Evolutionary conservation across 352 stramenopile species (phyloP).

Genomic region (Aphanomyces euteiches): DNA sequence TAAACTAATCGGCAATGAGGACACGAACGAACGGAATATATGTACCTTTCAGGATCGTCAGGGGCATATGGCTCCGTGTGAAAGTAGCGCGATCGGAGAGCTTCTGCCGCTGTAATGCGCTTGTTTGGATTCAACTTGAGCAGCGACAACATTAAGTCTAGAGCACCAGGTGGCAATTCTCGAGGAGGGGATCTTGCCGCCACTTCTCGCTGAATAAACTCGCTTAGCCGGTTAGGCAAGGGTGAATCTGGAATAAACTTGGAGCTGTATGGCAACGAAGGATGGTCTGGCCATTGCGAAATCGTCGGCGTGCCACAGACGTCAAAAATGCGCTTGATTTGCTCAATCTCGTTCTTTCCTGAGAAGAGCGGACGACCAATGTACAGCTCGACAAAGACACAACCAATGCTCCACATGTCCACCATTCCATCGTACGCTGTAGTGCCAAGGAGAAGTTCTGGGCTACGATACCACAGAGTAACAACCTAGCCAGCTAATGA

Average conservation of each 20-base stretch:
- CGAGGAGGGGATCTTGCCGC: constrained; percentile 49
- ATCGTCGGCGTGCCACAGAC: constrained; percentile 80
- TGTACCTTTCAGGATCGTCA: constrained; percentile 28
- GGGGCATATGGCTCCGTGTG: constrained; percentile 49
- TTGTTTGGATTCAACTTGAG: constrained; percentile 94
- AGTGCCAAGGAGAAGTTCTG: constrained; percentile 91
- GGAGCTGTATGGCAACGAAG: constrained; percentile 56
- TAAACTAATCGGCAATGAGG: constrained; percentile 33
- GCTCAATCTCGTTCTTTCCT: constrained; percentile 83
- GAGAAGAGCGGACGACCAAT: constrained; percentile 83
- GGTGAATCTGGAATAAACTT: constrained; percentile 78
- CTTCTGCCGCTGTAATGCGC: constrained; percentile 89
- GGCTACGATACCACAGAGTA: constrained; percentile 93
- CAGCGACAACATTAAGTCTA: constrained; percentile 92
- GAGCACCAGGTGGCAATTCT: constrained; percentile 74
- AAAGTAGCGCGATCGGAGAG: constrained; percentile 94
- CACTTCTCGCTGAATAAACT: constrained; percentile 74
- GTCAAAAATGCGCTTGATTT: constrained; percentile 87
- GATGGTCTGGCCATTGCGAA: constrained; percentile 67
- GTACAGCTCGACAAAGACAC: constrained; percentile 83
- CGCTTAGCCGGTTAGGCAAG: constrained; percentile 57
- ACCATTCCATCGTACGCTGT: constrained; percentile 91
- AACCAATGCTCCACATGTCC: constrained; percentile 95
- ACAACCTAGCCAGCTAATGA: constrained; percentile 63
- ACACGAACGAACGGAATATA: no score